Base-by-base conservation (phyloP, 202 grass and related monocot species). In the Brachypodium distachyon region DNA sequence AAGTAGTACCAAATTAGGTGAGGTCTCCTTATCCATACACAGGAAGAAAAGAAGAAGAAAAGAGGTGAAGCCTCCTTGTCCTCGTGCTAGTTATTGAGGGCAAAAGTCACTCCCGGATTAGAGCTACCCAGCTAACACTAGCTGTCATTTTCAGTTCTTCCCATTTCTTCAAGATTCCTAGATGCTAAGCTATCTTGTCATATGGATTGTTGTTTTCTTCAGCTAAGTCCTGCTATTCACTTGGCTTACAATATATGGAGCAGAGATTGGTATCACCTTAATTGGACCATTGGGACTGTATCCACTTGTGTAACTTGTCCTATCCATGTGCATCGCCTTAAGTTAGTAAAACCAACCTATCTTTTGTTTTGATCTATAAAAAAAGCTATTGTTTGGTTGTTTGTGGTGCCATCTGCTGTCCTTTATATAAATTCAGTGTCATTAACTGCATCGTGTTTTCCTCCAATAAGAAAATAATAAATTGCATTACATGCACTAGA, bases 111-210 rank as follows among this genome's bases (percentile, higher is more conserved):
- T 31, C 42, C 52, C 2, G 69, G 85, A 79, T 79, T 83, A 83
- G 69, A 47, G 75, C 86, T 78, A 84, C 75, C 44, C 75, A 83
- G 86, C 86, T 83, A 88, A 88, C 80, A n/a, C 61, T 58, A n/a
- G n/a, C n/a, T 62, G 56, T 88, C 86, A 52, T 79, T 88, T 61
- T 83, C 86, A 31, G 61, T 47, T 12, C 62, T 79, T 48, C 40
- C 41, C 61, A 72, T 13, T 37, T 75, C 44, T 80, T 59, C 33
- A 83, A 87, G 85, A 22, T 69, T 88, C 57, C 80, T 32, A 75
- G 43, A 71, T 83, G 75, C 69, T 75, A 74, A 61, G 73, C 52
- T 88, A 36, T 36, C 37, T 27, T 74, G 85, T 87, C 80, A 17
- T 68, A 22, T 52, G 19, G 49, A 25, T 25, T 86, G 57, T 43